Base-by-base conservation (phyloP, 148 eudicot species). In the Silene latifolia region DNA sequence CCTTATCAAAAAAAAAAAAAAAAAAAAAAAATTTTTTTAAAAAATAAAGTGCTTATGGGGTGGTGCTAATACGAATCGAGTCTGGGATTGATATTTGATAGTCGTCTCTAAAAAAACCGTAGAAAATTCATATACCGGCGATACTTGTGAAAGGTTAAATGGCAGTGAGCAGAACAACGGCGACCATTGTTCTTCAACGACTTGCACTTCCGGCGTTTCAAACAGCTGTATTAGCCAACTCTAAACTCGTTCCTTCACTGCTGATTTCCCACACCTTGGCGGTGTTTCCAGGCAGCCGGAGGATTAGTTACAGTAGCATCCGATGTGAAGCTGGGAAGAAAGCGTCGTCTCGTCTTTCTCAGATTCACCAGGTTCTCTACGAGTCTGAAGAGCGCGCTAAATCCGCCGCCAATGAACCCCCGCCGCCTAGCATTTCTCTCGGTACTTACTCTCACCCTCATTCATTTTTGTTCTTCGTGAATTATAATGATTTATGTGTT, bases 351-450 rank as follows among this genome's bases (percentile, higher is more conserved):
- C 83, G 97, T 39, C 8, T 39, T 6, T 60, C 59, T 90, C 13
- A 82, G 91, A 53, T 90, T 90, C 75, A 85, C 91, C 87, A 87
- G 77, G 82, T 91, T 46, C 53, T 93, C 27, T 51, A 68, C 13
- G 87, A 86, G 67, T 90, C 98, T 0, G 84, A 89, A 64, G 93
- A 92, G 80, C 84, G 93, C 48, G 80, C 91, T 53, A 76, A 82
- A 53, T 84, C 82, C 17, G 89, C 83, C 9, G 87, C 79, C 14
- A 75, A 88, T 57, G 96, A 88, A 64, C 90, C 92, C 32, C 86
- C 87, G 12, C 78, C 82, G 1, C 93, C 98, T 47, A 85, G 85
- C 61, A 86, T 93, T 78, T 82, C 83, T 4, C 85, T 90, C 12
- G 93, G 93, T 91, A 78, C 35, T 32, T 32, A 32, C 35, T 32